Evolutionary conservation across 2,329 filamentous ascomycete species (phyloP).

Genomic region (Microsporum canis): DNA sequence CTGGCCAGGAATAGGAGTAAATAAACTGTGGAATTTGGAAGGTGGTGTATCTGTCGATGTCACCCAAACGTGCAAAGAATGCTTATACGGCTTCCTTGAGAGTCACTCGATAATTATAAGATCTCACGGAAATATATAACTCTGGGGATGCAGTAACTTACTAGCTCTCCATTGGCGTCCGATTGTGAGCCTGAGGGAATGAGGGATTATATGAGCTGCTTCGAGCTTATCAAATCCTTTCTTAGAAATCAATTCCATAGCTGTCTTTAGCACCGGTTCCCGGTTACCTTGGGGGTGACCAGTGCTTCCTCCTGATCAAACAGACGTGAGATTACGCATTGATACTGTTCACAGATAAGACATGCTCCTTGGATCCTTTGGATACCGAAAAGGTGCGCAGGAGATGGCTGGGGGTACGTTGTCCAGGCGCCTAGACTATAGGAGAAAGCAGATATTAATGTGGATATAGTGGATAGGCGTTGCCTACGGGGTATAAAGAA

Average conservation of each 20-base stretch:
- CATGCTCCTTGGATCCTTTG: slow-evolving; percentile 1
- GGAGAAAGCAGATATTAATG: neutral
- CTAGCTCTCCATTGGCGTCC: neutral
- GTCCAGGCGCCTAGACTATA: neutral
- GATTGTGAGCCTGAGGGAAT: neutral
- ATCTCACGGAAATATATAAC: neutral
- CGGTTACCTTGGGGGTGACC: slow-evolving; percentile 8
- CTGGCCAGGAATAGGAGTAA: slow-evolving; percentile 16
- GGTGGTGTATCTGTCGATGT: slow-evolving; percentile 21
- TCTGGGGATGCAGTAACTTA: neutral
- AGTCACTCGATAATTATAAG: slow-evolving; percentile 11
- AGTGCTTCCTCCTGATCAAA: slow-evolving; percentile 14
- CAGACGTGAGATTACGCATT: slow-evolving; percentile 14
- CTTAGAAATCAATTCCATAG: slow-evolving; percentile 10
- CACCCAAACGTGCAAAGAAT: slow-evolving; percentile 33
- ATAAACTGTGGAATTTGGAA: slow-evolving; percentile 18
- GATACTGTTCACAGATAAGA: slow-evolving; percentile 15
- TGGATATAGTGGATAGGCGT: neutral
- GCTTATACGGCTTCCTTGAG: slow-evolving; percentile 24
- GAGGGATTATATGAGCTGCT: slow-evolving; percentile 7
- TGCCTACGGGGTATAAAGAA: neutral
- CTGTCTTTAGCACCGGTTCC: slow-evolving; percentile 11
- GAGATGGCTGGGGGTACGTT: neutral
- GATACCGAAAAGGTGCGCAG: neutral
- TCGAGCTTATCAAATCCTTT: slow-evolving; percentile 10